Conservation (phyloP, 177 flowering plant genomes). For the Vitis hybrid region DNA sequence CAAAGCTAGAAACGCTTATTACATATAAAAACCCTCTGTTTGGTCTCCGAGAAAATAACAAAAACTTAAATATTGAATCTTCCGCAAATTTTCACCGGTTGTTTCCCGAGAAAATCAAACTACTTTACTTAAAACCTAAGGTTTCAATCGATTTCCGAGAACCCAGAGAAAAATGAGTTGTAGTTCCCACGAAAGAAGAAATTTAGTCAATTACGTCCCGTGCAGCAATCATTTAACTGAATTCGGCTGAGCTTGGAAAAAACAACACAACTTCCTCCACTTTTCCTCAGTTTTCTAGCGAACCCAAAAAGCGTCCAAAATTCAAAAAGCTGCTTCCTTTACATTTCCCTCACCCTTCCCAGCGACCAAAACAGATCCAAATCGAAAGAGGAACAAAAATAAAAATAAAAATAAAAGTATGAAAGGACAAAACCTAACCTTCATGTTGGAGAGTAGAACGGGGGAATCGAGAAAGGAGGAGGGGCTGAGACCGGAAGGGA, state of each 20-base stretch:
- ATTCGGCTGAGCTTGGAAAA: too few species aligned
- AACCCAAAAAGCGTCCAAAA: neutral
- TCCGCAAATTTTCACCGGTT: too few species aligned
- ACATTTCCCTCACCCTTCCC: neutral
- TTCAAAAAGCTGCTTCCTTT: neutral
- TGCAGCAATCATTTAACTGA: too few species aligned
- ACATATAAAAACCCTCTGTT: neutral
- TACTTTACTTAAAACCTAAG: too few species aligned
- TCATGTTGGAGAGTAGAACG: conserved; percentile 69
- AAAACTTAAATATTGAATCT: neutral
- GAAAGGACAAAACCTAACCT: conserved; percentile 40
- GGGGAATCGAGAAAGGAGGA: conserved; percentile 84
- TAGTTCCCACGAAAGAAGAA: too few species aligned
- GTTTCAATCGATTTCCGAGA: too few species aligned
- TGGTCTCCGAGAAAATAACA: neutral
- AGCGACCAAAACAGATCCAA: neutral
- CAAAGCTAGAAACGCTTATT: neutral
- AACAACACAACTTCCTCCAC: neutral
- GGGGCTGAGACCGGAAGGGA: conserved; percentile 84
- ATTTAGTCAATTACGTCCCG: too few species aligned
- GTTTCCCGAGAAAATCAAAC: too few species aligned
- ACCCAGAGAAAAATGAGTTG: too few species aligned
- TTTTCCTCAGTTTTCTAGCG: neutral
- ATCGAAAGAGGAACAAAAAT: neutral
- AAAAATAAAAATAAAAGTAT: neutral